Evolutionary conservation across 2,329 filamentous ascomycete species (phyloP), one percentile per base, ranked within the genome.

Genomic region (Colletotrichum salicis): DNA sequence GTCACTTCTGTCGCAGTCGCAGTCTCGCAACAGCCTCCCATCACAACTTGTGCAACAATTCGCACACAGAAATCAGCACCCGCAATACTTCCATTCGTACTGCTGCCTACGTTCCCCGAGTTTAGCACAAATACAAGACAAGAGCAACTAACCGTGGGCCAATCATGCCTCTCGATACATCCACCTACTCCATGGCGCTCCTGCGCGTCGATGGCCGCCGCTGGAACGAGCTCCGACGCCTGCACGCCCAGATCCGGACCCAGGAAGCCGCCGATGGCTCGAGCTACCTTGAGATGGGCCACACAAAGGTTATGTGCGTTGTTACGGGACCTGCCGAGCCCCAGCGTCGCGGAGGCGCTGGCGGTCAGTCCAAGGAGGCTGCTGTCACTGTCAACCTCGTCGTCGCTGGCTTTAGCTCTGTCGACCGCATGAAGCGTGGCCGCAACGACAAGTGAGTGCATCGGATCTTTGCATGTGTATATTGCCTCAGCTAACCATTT

Each of bases 221-320:
- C 77, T 99, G 96, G 96, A 98, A 99, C 85, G 96, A 99, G 82
- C 90, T 99, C 51, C 94, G 96, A 33, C 91, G 94, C 8, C 89
- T 97, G 62, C 91, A 94, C 79, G 96, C 93, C 59, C 94, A 97
- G 83, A 95, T 99, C 79, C 93, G 93, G 73, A 98, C 95, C 1
- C 96, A 98, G 82, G 92, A 95, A 72, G 93, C 95, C 61, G 95
- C 95, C 67, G 96, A 98, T 77, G 96, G 96, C 45, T 97, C 94
- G 56, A 94, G 93, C 73, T 97, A 97, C 83, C 90, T 98, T 71
- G 94, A 97, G 80, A 97, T 97, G 92, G 96, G 96, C 77, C 97
- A 98, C 84, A 99, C 96, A 27, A 96, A 97, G 80, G 92, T 99
- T 76, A 94, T 98, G 83, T 98, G 96, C 83, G 94, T 95, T 29